phyloP scores from a whole-genome alignment of 768 basidiomycete genomes.

The Lactarius vividus region DNA sequence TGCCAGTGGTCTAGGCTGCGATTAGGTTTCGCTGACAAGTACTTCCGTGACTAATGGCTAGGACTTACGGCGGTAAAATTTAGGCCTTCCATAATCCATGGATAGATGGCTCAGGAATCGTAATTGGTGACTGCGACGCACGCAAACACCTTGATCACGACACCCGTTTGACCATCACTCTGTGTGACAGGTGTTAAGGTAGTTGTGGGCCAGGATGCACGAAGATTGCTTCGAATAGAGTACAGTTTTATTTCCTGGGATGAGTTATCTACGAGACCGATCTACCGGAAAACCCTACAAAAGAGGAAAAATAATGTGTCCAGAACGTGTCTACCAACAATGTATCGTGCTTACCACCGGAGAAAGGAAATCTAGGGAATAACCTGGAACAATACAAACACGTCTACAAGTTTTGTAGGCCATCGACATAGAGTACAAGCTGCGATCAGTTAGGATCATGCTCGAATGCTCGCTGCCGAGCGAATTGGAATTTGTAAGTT shows the following conservation, averaged over 20 bases:
- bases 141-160: neutral
- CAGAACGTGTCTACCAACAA: neutral
- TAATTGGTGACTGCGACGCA: neutral
- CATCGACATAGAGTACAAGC: neutral
- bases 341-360: neutral
- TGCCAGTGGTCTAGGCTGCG: neutral
- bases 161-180: neutral
- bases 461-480: neutral
- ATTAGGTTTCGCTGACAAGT: neutral
- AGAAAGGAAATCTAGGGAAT: neutral
- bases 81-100: neutral
- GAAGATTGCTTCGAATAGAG: neutral
- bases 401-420: neutral
- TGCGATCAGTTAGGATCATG: neutral
- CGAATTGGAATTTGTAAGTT: conserved; percentile 20
- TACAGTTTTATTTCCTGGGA: neutral
- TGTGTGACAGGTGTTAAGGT: neutral
- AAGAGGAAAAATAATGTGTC: neutral
- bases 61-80: neutral
- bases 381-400: neutral
- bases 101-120: neutral
- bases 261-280: neutral
- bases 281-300: neutral
- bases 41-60: neutral
- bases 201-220: neutral